These are phyloP conservation scores for Cicer pinnatifidum DNA, from an alignment of 306 rosid species.

Conservation along the genomic window DNA sequence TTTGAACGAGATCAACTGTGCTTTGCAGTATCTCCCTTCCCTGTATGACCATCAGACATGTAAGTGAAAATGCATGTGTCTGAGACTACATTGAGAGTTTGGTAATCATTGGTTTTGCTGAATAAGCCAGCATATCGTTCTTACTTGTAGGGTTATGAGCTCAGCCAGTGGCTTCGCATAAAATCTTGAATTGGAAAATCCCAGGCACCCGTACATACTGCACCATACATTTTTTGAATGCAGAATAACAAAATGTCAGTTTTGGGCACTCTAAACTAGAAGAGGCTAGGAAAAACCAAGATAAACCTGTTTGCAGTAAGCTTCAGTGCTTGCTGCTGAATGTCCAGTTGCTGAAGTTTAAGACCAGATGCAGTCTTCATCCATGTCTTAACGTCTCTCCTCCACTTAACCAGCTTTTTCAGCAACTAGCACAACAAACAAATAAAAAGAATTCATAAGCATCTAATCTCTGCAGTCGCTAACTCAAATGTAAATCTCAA, in stretches of 20 bases:
- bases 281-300: conserved; percentile 24
- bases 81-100: conserved; percentile 33
- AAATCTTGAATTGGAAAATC: conserved; percentile 94
- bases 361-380: conserved; percentile 89
- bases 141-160: conserved; percentile 90
- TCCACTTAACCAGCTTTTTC: conserved; percentile 77
- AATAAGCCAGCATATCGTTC: conserved; percentile 42
- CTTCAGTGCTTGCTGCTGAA: conserved; percentile 97
- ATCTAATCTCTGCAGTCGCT: conserved; percentile 22
- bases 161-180: conserved; percentile 97
- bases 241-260: conserved; percentile 26
- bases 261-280: conserved; percentile 28
- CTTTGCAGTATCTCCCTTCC: conserved; percentile 96
- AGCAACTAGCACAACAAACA: conserved; percentile 62
- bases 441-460: conserved; percentile 29
- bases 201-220: conserved; percentile 99
- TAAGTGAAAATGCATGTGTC: conserved; percentile 23
- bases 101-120: conserved; percentile 14
- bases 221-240: conserved; percentile 44
- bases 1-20: conserved; percentile 94
- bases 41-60: conserved; percentile 59
- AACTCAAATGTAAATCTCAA: background rate
- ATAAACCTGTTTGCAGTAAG: conserved; percentile 93
- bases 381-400: conserved; percentile 79
- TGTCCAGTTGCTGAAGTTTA: conserved; percentile 83